Conservation (phyloP, 495 filamentous ascomycete genomes). For the Trichocladium uniseriatum region DNA sequence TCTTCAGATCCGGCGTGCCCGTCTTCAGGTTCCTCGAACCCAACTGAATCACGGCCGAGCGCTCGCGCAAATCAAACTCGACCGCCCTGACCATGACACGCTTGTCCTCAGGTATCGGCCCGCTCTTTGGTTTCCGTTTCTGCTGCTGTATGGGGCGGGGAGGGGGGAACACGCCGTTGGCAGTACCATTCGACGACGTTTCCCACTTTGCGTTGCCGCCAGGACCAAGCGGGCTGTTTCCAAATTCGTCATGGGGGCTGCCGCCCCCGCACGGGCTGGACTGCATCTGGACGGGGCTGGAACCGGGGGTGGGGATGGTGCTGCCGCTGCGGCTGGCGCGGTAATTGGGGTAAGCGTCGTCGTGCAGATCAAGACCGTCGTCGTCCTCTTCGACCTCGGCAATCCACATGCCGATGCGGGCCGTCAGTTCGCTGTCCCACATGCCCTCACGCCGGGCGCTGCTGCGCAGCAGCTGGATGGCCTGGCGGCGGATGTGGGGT, state of each 20-base stretch:
- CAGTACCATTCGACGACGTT: too few species aligned
- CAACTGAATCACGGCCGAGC: slow-evolving; percentile 39
- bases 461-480: slow-evolving; percentile 45
- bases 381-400: slow-evolving; percentile 52
- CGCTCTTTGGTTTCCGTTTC: too few species aligned
- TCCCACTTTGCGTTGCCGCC: too few species aligned
- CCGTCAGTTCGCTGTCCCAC: slow-evolving; percentile 51
- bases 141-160: not conserved
- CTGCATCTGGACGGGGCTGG: slow-evolving; percentile 23
- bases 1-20: slow-evolving; percentile 37
- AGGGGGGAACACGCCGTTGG: slow-evolving; percentile 11
- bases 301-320: slow-evolving; percentile 16
- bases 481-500: slow-evolving; percentile 42
- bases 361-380: slow-evolving; percentile 11
- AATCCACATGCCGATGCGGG: slow-evolving; percentile 45
- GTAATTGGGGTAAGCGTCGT: too few species aligned
- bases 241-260: not conserved
- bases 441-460: slow-evolving; percentile 52
- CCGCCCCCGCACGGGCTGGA: slow-evolving; percentile 24
- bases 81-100: slow-evolving; percentile 47
- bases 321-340: not conserved
- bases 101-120: slow-evolving; percentile 35
- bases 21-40: slow-evolving; percentile 42
- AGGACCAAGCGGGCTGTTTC: slow-evolving; percentile 25
- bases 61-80: slow-evolving; percentile 43